phyloP scores from a whole-genome alignment of 2,329 filamentous ascomycete species.

The Didymella arachidicola region DNA sequence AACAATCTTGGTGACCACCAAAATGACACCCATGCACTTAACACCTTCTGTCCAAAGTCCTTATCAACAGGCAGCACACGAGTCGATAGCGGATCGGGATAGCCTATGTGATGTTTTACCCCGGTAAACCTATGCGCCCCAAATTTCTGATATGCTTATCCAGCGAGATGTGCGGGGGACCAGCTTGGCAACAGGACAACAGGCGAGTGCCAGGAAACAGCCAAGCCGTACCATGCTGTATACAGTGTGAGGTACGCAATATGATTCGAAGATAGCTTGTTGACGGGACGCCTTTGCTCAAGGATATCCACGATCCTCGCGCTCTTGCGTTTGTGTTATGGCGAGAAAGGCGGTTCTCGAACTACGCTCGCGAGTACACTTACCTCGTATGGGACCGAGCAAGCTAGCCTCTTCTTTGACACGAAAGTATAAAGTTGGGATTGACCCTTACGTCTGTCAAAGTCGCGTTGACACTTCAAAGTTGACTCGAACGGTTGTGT shows the following conservation, averaged over 20 bases:
- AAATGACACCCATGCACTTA: not conserved
- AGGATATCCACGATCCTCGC: not conserved
- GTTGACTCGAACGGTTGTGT: not conserved
- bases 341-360: conserved; percentile 2
- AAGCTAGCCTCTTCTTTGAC: conserved; percentile 2
- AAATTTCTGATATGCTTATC: conserved; percentile 1
- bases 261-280: conserved; percentile 2
- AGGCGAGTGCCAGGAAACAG: conserved; percentile 5
- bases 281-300: not conserved
- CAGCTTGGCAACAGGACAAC: conserved; percentile 9
- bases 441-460: not conserved
- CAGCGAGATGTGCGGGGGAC: conserved; percentile 11
- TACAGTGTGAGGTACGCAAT: not conserved
- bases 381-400: conserved; percentile 1
- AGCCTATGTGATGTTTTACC: conserved; percentile 4
- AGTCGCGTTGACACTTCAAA: not conserved
- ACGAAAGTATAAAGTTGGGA: conserved; percentile 4
- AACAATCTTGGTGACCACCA: not conserved
- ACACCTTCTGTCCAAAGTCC: no score
- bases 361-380: not conserved
- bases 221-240: conserved; percentile 13
- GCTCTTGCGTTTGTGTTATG: not conserved
- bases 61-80: not conserved
- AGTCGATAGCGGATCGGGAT: not conserved
- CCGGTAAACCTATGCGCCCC: not conserved